Evolutionary conservation across 495 filamentous ascomycete species (phyloP).

Genomic region (Xylaria acuta): DNA sequence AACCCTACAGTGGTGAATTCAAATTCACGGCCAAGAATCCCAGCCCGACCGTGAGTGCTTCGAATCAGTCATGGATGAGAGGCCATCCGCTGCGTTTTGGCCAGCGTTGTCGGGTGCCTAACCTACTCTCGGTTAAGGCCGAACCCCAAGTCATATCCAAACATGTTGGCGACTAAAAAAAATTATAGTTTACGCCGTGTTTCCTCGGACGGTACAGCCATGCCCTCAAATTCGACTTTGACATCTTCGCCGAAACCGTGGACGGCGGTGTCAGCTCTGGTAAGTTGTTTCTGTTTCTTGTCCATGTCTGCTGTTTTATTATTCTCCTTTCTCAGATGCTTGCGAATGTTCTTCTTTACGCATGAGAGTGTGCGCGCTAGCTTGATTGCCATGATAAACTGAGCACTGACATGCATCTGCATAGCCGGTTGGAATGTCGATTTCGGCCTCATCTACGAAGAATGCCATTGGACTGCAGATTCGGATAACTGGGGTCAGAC

Average conservation of each 20-base stretch:
- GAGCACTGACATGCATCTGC: neutral
- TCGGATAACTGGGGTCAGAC: constrained; percentile 19
- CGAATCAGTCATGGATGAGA: neutral
- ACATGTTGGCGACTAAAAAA: neutral
- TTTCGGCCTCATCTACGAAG: constrained; percentile 23
- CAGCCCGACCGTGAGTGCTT: constrained; percentile 8
- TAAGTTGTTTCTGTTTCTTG: neutral
- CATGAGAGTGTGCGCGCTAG: neutral
- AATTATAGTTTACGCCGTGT: constrained; percentile 14
- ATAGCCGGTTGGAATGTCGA: constrained; percentile 19
- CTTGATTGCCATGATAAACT: neutral
- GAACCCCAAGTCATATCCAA: neutral
- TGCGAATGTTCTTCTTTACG: neutral
- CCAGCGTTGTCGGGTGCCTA: too few species aligned
- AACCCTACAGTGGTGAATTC: constrained; percentile 8
- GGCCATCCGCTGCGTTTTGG: neutral
- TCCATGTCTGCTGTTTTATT: neutral
- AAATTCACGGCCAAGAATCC: neutral
- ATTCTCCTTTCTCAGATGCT: neutral
- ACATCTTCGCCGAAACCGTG: constrained; percentile 10
- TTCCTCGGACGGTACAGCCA: constrained; percentile 9
- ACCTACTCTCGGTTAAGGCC: neutral
- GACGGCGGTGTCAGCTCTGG: constrained; percentile 18
- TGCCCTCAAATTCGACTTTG: constrained; percentile 19
- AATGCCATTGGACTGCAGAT: constrained; percentile 18